phyloP scores from a whole-genome alignment of 139 green algal species.

The Ettlia oleoabundans region DNA sequence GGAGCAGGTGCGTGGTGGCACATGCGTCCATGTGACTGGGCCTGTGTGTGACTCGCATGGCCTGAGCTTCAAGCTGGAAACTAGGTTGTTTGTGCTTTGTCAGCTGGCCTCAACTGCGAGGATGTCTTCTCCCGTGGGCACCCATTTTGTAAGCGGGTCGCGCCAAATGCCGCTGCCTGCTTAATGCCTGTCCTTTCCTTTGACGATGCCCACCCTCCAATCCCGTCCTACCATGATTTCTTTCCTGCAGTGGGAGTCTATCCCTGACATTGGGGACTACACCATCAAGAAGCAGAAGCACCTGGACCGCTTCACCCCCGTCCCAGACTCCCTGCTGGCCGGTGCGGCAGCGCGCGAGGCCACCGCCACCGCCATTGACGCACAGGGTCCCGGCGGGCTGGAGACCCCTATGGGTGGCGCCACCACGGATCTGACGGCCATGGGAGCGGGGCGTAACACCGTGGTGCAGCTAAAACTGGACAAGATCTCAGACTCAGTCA shows the following conservation, averaged over 20 bases:
- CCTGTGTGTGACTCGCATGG: too few relatives aligned
- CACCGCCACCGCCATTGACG: constrained; percentile 53
- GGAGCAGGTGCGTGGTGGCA: constrained; percentile 26
- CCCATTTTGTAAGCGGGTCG: too few relatives aligned
- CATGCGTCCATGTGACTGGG: too few relatives aligned
- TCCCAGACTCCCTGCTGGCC: constrained; percentile 91
- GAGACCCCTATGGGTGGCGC: constrained; percentile 64
- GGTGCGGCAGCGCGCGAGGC: constrained; percentile 75
- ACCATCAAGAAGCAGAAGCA: constrained; percentile 87
- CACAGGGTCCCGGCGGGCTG: constrained; percentile 16
- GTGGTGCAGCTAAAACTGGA: constrained; percentile 97
- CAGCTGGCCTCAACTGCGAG: too few relatives aligned
- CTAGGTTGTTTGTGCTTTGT: too few relatives aligned
- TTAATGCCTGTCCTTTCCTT: too few relatives aligned
- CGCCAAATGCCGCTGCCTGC: too few relatives aligned
- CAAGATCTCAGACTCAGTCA: constrained; percentile 89
- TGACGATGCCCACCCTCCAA: neutral
- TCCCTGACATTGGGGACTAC: constrained; percentile 99
- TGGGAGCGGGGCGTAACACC: constrained; percentile 77
- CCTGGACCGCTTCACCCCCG: constrained; percentile 85
- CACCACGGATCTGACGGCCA: constrained; percentile 91
- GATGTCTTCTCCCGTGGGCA: too few relatives aligned
- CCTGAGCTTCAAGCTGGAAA: too few relatives aligned
- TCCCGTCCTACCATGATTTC: neutral
- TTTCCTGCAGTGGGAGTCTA: constrained; percentile 80